Conservation (phyloP, 140 eudicot genomes). For the Bidens hawaiensis region DNA sequence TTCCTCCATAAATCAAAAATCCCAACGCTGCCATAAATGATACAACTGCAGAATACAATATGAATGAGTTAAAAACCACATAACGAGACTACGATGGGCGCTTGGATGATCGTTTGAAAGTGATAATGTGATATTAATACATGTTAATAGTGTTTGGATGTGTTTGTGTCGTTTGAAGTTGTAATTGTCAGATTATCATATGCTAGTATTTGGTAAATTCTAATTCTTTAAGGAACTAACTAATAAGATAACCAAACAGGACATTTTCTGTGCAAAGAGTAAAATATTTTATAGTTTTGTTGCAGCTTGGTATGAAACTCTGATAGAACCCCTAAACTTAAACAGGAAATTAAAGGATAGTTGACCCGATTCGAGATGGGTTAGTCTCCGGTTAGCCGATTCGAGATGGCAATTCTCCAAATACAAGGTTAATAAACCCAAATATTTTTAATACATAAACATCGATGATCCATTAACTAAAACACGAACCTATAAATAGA, state of each 20-base stretch:
- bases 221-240: not conserved
- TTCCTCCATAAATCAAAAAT: constrained; percentile 76
- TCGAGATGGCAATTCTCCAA: too few relatives aligned
- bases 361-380: too few relatives aligned
- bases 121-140: not conserved
- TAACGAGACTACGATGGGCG: not conserved
- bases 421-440: too few relatives aligned
- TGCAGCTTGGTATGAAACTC: not conserved
- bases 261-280: not conserved
- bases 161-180: not conserved
- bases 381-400: too few relatives aligned
- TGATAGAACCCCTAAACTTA: too few relatives aligned
- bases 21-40: constrained; percentile 70
- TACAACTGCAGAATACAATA: constrained; percentile 47
- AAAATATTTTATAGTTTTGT: not conserved
- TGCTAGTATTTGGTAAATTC: not conserved
- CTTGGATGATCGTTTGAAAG: not conserved
- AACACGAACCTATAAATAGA: too few relatives aligned
- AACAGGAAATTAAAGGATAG: too few relatives aligned
- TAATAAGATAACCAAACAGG: not conserved
- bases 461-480: too few relatives aligned
- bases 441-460: too few relatives aligned
- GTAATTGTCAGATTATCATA: not conserved
- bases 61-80: not conserved
- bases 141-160: not conserved